Percentiles rank a stretch among this genome's conserved stretches.
phyloP scores from a whole-genome alignment of 169 alveolate species.

The Eimeria zaria region DNA sequence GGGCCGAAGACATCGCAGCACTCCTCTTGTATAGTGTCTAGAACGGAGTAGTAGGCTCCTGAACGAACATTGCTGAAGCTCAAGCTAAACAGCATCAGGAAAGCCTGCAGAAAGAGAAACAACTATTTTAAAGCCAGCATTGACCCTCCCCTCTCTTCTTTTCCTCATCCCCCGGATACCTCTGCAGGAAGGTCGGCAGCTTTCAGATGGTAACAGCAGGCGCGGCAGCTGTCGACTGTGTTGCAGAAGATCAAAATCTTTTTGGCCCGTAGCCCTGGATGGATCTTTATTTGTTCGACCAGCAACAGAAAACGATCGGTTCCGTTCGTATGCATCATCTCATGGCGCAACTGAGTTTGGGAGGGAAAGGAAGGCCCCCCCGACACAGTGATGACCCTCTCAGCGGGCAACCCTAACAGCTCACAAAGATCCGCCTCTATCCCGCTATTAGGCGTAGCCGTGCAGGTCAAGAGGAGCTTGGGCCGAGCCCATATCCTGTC shows the following conservation, averaged over 20 bases:
- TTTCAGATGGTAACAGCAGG: conserved; percentile 79
- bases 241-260: conserved; percentile 78
- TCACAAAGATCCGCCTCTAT: conserved; percentile 32
- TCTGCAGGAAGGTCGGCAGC: conserved; percentile 68
- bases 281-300: conserved; percentile 53
- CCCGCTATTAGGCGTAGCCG: conserved; percentile 73
- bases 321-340: conserved; percentile 72
- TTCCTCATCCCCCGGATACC: neutral
- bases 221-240: conserved; percentile 81
- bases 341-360: conserved; percentile 70
- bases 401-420: conserved; percentile 2
- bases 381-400: conserved; percentile 36
- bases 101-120: neutral
- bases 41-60: neutral
- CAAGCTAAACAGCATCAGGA: neutral
- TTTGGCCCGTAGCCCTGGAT: conserved; percentile 46
- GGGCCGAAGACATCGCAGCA: neutral
- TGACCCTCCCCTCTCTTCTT: neutral
- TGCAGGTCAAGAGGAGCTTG: conserved; percentile 43
- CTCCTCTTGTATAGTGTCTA: neutral
- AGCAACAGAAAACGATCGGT: conserved; percentile 65
- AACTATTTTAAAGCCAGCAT: neutral
- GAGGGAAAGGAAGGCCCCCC: conserved; percentile 62
- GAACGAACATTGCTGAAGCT: neutral
- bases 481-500: neutral